Evolutionary conservation across 768 basidiomycete species (phyloP).

Genomic region (Leccinum obscurum): DNA sequence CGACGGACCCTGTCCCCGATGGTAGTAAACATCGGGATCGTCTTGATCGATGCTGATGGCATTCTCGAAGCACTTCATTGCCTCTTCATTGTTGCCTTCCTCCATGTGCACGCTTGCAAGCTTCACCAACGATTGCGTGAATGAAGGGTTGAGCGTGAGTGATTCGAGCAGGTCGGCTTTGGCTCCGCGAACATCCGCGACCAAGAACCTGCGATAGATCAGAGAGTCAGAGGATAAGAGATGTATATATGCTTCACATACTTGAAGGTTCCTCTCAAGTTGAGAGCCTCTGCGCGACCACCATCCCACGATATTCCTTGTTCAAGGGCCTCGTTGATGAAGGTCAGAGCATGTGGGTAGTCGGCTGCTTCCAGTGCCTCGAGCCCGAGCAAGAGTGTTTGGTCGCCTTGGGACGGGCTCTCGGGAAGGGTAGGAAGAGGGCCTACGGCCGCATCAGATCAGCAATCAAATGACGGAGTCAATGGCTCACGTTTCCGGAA

Average conservation of each 20-base stretch:
- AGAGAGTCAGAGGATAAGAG: background rate
- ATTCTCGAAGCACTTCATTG: slow-evolving; percentile 89
- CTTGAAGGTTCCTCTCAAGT: slow-evolving; percentile 96
- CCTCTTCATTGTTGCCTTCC: slow-evolving; percentile 73
- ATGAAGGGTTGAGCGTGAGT: slow-evolving; percentile 60
- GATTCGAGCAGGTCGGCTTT: slow-evolving; percentile 82
- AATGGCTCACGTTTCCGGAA: slow-evolving; percentile 78
- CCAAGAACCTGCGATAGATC: slow-evolving; percentile 69
- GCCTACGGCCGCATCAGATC: slow-evolving; percentile 40
- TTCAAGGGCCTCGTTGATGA: slow-evolving; percentile 82
- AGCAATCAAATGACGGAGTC: background rate
- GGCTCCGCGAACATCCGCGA: slow-evolving; percentile 78
- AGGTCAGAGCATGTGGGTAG: slow-evolving; percentile 75
- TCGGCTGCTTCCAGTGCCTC: slow-evolving; percentile 84
- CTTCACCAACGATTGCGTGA: slow-evolving; percentile 93
- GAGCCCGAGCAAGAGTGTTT: slow-evolving; percentile 76
- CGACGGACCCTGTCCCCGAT: slow-evolving; percentile 85
- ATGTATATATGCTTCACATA: slow-evolving; percentile 37
- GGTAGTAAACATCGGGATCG: slow-evolving; percentile 97
- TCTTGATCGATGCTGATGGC: slow-evolving; percentile 79
- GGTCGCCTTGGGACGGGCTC: slow-evolving; percentile 74
- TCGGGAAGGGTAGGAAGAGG: slow-evolving; percentile 72
- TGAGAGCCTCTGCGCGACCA: slow-evolving; percentile 85
- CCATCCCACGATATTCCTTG: slow-evolving; percentile 79
- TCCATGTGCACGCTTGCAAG: slow-evolving; percentile 98